Evolutionary conservation across 2,329 filamentous ascomycete genomes (phyloP).

Genomic region (Trichoderma endophyticum): DNA sequence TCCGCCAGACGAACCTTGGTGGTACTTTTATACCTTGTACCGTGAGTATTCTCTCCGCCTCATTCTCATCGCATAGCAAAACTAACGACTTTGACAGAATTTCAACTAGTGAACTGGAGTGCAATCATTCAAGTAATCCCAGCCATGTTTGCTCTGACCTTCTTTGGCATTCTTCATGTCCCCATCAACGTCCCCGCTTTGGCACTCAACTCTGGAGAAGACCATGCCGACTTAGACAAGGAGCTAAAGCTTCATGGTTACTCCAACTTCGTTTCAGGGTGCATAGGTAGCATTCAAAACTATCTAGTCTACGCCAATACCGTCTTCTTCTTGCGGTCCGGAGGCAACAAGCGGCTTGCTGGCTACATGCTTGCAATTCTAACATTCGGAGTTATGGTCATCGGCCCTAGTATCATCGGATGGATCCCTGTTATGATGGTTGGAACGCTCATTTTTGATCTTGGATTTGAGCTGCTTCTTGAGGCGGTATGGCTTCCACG

Average conservation of each 20-base stretch:
- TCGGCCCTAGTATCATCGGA: constrained; percentile 84
- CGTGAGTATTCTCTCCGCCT: constrained; percentile 52
- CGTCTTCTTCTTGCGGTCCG: constrained; percentile 91
- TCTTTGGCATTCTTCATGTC: constrained; percentile 95
- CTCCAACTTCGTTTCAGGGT: constrained; percentile 87
- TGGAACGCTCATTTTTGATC: constrained; percentile 87
- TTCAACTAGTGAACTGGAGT: constrained; percentile 75
- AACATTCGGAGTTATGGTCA: constrained; percentile 77
- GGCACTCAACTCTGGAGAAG: constrained; percentile 85
- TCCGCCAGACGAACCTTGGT: constrained; percentile 84
- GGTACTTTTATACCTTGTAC: constrained; percentile 96
- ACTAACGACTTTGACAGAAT: constrained; percentile 52
- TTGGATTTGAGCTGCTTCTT: constrained; percentile 86
- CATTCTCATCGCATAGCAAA: background rate
- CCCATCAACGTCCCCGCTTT: constrained; percentile 96
- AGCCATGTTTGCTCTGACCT: constrained; percentile 94
- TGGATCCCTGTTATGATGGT: constrained; percentile 98
- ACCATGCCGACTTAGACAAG: constrained; percentile 85
- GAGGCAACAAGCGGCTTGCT: constrained; percentile 80
- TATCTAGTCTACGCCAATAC: constrained; percentile 98
- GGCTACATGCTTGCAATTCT: constrained; percentile 78
- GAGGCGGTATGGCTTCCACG: constrained; percentile 88
- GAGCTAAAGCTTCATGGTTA: constrained; percentile 90
- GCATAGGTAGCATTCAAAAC: constrained; percentile 86
- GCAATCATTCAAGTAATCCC: constrained; percentile 82